Base-by-base conservation (phyloP, 768 basidiomycete genomes). In the Dentipellis sp. region DNA sequence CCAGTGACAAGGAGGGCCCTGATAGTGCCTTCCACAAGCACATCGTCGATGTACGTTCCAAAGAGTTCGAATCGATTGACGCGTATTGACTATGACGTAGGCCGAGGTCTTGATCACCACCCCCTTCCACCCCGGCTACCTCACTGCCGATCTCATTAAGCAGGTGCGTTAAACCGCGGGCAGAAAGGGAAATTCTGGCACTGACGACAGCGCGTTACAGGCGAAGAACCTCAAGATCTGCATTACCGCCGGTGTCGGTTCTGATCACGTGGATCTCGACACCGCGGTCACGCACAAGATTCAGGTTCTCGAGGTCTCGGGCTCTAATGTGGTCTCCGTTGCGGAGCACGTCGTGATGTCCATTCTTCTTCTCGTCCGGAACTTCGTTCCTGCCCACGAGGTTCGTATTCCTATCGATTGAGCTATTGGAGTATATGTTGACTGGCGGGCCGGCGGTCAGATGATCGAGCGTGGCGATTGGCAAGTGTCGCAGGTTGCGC, bases 331-430 rank as follows among this genome's bases (percentile, higher is more conserved):
- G 53, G 86, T 86, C 52, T 92, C 89, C 10, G 93, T 94, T 45
- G 92, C 91, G 47, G 93, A 94, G 71, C 90, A 92, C 68, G 91
- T 91, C 58, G 70, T 91, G 56, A 93, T 93, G 91, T 85, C 83
- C 68, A 94, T 95, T 62, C 83, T 95, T 51, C 74, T 90, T 39
- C 84, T 94, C 55, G 91, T 95, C 66, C 82, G 91, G 67, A 95
- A 95, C 81, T 93, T 87, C 63, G 76, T 86, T 22, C 88, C 87
- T 21, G 89, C 88, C 9, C 91, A 94, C 68, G 89, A 94, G 78
- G 82, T 83, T 63, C 61, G 73, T 59, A 17, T 6, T 14, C 14
- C 2, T 16, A 21, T 17, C 17, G 21, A 45, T 10, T 36, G 10
- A 40, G 17, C 29, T 29, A 23, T 5, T 53, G 50, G 29, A 29